phyloP scores from a whole-genome alignment of 768 basidiomycete genomes.

The Lepiota brunneoincarnata region DNA sequence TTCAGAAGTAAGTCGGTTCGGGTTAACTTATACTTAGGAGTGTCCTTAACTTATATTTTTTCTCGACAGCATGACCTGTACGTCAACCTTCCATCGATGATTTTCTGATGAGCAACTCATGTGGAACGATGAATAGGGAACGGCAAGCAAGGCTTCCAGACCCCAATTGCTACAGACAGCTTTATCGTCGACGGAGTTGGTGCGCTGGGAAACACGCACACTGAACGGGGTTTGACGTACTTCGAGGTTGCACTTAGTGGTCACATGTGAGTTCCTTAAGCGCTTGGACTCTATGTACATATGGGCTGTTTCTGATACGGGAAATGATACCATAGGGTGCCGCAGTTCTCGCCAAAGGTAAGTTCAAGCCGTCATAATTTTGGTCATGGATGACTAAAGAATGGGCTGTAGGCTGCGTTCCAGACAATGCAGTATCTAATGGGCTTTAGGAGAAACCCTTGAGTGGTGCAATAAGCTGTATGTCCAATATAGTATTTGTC shows the following conservation, averaged over 20 bases:
- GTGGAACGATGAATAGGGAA: slow-evolving; percentile 24
- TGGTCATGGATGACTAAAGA: not conserved
- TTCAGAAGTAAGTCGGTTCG: slow-evolving; percentile 52
- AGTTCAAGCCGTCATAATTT: slow-evolving; percentile 18
- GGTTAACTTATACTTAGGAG: too few relatives aligned
- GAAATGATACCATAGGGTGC: slow-evolving; percentile 42
- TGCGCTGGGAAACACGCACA: slow-evolving; percentile 60
- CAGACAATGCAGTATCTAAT: slow-evolving; percentile 68
- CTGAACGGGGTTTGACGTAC: slow-evolving; percentile 67
- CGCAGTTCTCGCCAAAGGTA: slow-evolving; percentile 63
- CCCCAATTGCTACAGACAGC: slow-evolving; percentile 59
- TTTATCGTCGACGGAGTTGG: slow-evolving; percentile 73
- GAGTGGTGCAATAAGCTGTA: slow-evolving; percentile 1
- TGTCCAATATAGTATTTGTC: too few relatives aligned
- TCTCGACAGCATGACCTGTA: slow-evolving; percentile 38
- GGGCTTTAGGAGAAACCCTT: slow-evolving; percentile 56
- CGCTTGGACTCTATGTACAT: too few relatives aligned
- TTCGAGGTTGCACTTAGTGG: slow-evolving; percentile 67
- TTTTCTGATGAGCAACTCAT: slow-evolving; percentile 21
- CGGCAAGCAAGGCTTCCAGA: slow-evolving; percentile 72
- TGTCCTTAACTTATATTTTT: not conserved
- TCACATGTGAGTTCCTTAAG: slow-evolving; percentile 52
- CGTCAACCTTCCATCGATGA: slow-evolving; percentile 7
- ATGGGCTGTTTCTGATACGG: slow-evolving; percentile 3
- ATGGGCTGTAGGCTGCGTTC: slow-evolving; percentile 50